A percentile compares a stretch with the other conserved stretches of the same genome.
phyloP scores from a whole-genome alignment of 2,329 filamentous ascomycete species.

The Trichoderma afroharzianum region DNA sequence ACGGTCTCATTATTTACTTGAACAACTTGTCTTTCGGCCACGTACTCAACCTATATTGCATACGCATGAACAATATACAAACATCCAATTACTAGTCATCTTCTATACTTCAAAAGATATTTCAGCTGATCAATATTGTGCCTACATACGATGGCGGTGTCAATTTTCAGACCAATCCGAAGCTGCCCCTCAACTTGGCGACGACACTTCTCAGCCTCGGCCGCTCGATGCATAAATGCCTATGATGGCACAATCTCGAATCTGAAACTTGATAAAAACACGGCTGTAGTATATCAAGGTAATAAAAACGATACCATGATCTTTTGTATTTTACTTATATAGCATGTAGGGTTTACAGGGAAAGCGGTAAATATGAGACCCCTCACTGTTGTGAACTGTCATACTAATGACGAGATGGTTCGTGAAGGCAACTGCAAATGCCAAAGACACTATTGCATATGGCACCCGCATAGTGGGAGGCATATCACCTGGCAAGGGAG shows the following conservation, averaged over 20 bases:
- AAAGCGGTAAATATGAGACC: slow-evolving; percentile 29
- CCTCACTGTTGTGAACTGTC: neutral
- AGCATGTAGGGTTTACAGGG: slow-evolving; percentile 35
- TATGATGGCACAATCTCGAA: slow-evolving; percentile 32
- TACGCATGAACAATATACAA: neutral
- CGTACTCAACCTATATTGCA: neutral
- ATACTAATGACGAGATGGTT: neutral
- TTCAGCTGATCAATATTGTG: neutral
- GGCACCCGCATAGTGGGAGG: slow-evolving; percentile 38
- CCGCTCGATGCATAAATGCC: neutral
- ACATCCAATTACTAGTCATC: neutral
- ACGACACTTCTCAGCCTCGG: slow-evolving; percentile 24
- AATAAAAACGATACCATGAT: neutral
- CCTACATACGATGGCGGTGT: neutral
- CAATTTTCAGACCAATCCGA: neutral
- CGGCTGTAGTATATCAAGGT: slow-evolving; percentile 38
- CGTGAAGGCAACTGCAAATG: slow-evolving; percentile 36
- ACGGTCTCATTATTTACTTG: neutral
- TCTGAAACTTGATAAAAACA: slow-evolving; percentile 27
- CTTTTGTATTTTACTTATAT: neutral
- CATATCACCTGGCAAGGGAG: slow-evolving; percentile 37
- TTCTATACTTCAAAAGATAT: neutral
- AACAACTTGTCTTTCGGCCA: neutral
- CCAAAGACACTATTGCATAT: slow-evolving; percentile 37
- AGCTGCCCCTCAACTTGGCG: neutral